These are phyloP conservation scores for Aspergillus sp. DNA, from an alignment of 2,329 filamentous ascomycete species.

Conservation along the genomic window DNA sequence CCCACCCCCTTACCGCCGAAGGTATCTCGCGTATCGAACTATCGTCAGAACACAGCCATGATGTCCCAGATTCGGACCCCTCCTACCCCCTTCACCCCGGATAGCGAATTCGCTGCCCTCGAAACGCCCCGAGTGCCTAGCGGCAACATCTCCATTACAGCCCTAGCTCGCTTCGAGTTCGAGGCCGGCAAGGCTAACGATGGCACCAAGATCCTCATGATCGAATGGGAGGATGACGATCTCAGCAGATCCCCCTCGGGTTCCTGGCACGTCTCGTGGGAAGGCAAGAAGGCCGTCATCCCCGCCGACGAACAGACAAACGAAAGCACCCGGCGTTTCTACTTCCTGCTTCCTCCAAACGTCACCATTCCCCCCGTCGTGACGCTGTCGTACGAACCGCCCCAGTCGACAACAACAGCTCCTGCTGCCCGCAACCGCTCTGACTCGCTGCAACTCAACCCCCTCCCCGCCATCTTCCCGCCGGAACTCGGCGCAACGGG, in stretches of 20 bases:
- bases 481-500: conserved; percentile 66
- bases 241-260: conserved; percentile 43
- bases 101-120: conserved; percentile 25
- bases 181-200: conserved; percentile 71
- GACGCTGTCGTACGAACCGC: conserved; percentile 53
- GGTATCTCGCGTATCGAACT: too few species aligned
- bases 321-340: conserved; percentile 59
- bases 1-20: too few species aligned
- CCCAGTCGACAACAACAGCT: conserved; percentile 1
- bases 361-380: conserved; percentile 68
- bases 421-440: conserved; percentile 24
- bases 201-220: conserved; percentile 88
- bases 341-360: conserved; percentile 74
- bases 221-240: conserved; percentile 74
- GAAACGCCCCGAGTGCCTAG: conserved; percentile 25
- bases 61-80: not conserved
- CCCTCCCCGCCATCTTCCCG: conserved; percentile 81
- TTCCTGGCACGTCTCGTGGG: conserved; percentile 78
- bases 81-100: conserved; percentile 22
- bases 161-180: conserved; percentile 84
- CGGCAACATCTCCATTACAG: conserved; percentile 43
- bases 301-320: conserved; percentile 57
- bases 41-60: conserved; percentile 4
- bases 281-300: conserved; percentile 70
- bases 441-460: conserved; percentile 62